Percentiles rank a stretch among this genome's conserved stretches.
These are phyloP conservation scores for Phyllostachys edulis DNA, from an alignment of 176 grass and related monocot species.

Conservation along the genomic window DNA sequence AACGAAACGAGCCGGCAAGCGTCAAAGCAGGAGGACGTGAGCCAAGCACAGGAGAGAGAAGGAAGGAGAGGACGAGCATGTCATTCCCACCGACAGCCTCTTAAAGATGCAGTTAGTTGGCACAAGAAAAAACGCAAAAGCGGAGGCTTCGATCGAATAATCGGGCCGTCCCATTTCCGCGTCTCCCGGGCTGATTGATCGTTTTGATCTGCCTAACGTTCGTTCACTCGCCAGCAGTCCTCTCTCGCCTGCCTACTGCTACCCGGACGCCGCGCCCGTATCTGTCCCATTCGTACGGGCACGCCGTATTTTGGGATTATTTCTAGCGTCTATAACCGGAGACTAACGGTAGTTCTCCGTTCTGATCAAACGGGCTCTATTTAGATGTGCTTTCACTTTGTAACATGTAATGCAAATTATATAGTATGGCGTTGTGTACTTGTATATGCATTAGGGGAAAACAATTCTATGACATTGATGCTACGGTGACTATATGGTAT, in stretches of 20 bases:
- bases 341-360: too few species aligned
- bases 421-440: background rate
- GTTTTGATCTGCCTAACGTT: background rate
- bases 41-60: background rate
- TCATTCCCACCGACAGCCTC: slow-evolving; percentile 9
- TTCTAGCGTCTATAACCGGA: background rate
- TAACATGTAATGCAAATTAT: background rate
- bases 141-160: background rate
- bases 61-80: too few species aligned
- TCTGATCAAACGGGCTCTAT: too few species aligned
- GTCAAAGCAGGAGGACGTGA: background rate
- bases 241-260: background rate
- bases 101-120: background rate
- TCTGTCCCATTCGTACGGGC: background rate
- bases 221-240: background rate
- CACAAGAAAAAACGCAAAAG: background rate
- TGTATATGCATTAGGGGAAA: too few species aligned
- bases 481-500: too few species aligned
- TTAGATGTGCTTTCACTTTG: background rate
- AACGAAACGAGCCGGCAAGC: background rate
- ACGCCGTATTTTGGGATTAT: background rate
- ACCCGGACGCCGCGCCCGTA: background rate
- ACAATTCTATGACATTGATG: too few species aligned
- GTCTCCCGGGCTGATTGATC: background rate
- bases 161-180: background rate